Evolutionary conservation across 2,329 filamentous ascomycete species (phyloP).

Genomic region (Cadophora malorum): DNA sequence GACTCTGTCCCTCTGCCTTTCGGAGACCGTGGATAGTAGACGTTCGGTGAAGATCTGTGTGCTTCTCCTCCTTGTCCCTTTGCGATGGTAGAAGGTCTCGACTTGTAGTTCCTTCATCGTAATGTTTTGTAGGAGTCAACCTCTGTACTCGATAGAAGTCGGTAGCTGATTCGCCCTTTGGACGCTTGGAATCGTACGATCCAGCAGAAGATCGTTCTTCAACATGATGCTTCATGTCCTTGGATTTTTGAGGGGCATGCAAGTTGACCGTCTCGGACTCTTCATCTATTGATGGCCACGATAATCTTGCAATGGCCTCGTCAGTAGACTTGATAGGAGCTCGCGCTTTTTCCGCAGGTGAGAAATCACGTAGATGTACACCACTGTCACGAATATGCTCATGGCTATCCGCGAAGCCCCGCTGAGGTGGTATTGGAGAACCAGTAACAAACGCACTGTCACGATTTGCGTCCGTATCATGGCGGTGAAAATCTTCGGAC

Average conservation of each 20-base stretch:
- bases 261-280: slow-evolving; percentile 52
- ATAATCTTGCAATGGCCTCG: slow-evolving; percentile 47
- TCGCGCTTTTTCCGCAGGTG: slow-evolving; percentile 42
- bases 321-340: slow-evolving; percentile 42
- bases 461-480: slow-evolving; percentile 46
- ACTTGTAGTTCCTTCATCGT: slow-evolving; percentile 27
- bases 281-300: slow-evolving; percentile 53
- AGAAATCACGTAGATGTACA: slow-evolving; percentile 58
- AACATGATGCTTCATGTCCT: slow-evolving; percentile 29
- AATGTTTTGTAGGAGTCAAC: slow-evolving; percentile 24
- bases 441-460: slow-evolving; percentile 58
- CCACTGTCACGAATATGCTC: slow-evolving; percentile 56
- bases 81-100: slow-evolving; percentile 32
- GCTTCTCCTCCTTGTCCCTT: slow-evolving; percentile 27
- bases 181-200: slow-evolving; percentile 28
- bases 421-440: slow-evolving; percentile 51
- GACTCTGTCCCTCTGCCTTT: slow-evolving; percentile 25
- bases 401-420: slow-evolving; percentile 37
- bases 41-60: slow-evolving; percentile 36
- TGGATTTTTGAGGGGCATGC: slow-evolving; percentile 44
- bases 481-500: slow-evolving; percentile 25
- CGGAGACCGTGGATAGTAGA: slow-evolving; percentile 31
- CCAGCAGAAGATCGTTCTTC: slow-evolving; percentile 27
- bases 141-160: slow-evolving; percentile 33
- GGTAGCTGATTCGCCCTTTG: slow-evolving; percentile 28